Evolutionary conservation across 148 eudicot species (phyloP).

Genomic region (Diospyros kaki): DNA sequence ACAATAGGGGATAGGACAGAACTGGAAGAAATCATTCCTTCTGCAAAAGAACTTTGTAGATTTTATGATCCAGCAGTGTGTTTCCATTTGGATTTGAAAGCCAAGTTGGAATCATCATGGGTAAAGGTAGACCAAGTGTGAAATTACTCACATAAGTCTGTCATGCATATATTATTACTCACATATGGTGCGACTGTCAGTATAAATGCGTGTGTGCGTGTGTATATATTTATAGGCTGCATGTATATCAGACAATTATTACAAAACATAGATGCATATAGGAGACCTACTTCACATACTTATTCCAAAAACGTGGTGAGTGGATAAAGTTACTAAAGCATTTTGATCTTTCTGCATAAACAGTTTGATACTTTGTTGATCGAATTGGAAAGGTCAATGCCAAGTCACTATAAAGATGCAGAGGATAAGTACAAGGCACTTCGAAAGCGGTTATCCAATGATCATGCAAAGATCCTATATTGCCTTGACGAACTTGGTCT

Average conservation of each 20-base stretch:
- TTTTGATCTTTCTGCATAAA: constrained; percentile 5
- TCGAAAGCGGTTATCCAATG: constrained; percentile 34
- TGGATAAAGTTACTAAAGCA: background rate
- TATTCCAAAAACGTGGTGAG: background rate
- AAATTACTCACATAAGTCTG: too few species aligned
- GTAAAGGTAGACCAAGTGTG: constrained; percentile 32
- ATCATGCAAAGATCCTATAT: constrained; percentile 43
- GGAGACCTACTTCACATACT: too few species aligned
- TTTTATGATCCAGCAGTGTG: constrained; percentile 35
- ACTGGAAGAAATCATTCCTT: constrained; percentile 33
- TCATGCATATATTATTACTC: background rate
- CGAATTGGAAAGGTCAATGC: constrained; percentile 30
- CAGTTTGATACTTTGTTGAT: constrained; percentile 49
- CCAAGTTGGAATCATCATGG: constrained; percentile 34
- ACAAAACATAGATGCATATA: too few species aligned
- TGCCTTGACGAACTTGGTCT: constrained; percentile 63
- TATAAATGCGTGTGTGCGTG: too few species aligned
- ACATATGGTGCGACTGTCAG: background rate
- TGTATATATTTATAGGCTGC: background rate
- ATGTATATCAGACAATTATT: background rate
- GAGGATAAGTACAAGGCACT: constrained; percentile 28
- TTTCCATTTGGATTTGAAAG: constrained; percentile 29
- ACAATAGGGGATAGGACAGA: constrained; percentile 34
- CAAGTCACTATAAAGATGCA: constrained; percentile 24
- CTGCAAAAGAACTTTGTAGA: constrained; percentile 29